These are phyloP conservation scores for Salix suchowensis DNA, from an alignment of 345 rosid genomes.

Conservation along the genomic window DNA sequence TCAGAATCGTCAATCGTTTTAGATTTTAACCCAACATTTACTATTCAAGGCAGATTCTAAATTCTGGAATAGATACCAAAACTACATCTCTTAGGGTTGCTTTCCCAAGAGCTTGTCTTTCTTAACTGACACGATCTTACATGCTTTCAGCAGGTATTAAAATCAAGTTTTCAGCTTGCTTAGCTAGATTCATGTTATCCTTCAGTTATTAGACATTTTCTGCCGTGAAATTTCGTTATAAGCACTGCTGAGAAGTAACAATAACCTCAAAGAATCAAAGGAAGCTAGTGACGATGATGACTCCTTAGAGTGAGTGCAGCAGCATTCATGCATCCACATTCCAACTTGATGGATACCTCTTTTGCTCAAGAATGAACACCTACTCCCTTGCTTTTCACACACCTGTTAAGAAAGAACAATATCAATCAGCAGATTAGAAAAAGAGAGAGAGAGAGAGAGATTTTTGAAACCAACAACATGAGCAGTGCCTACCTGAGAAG, in stretches of 20 bases:
- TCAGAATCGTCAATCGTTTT: too few species aligned
- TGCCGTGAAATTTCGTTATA: neutral
- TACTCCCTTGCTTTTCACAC: conserved; percentile 42
- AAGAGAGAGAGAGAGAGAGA: neutral
- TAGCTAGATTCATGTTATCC: too few species aligned
- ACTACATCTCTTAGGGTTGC: too few species aligned
- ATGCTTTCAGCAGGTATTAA: too few species aligned
- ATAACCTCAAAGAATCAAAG: conserved; percentile 37
- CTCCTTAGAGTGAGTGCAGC: conserved; percentile 24
- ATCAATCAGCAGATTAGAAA: neutral
- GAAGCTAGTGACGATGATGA: conserved; percentile 12
- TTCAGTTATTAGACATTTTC: too few species aligned
- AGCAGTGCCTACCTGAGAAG: conserved; percentile 39
- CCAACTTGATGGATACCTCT: conserved; percentile 59
- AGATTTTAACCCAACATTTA: too few species aligned
- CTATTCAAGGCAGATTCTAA: too few species aligned
- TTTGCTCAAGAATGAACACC: conserved; percentile 71
- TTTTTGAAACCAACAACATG: neutral
- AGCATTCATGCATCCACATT: conserved; percentile 79
- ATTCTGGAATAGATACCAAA: too few species aligned
- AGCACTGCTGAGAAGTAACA: neutral
- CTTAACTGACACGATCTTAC: too few species aligned
- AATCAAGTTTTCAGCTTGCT: too few species aligned
- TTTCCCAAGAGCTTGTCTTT: too few species aligned
- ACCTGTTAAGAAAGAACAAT: conserved; percentile 24